A percentile compares a stretch with the other conserved stretches of the same genome.
These are phyloP conservation scores for Dalbergia oliveri DNA, from an alignment of 306 rosid species.

Conservation along the genomic window DNA sequence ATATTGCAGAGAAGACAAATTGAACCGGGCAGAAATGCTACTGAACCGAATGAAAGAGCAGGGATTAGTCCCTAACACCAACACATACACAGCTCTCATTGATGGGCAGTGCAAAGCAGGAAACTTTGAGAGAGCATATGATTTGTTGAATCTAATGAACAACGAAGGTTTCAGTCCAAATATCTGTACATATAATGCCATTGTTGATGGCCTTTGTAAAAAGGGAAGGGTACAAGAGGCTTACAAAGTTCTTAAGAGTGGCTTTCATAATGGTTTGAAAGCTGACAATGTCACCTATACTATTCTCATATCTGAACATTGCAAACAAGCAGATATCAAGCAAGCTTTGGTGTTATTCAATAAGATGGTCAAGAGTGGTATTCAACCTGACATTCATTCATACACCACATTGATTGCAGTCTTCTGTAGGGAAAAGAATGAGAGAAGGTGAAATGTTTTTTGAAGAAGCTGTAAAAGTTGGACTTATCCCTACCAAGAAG, in stretches of 20 bases:
- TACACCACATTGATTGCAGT: slow-evolving; percentile 82
- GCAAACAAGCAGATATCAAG: slow-evolving; percentile 68
- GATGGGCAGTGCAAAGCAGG: slow-evolving; percentile 83
- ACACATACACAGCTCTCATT: slow-evolving; percentile 77
- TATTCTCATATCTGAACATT: slow-evolving; percentile 79
- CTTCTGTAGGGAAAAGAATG: slow-evolving; percentile 71
- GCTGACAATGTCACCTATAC: slow-evolving; percentile 78
- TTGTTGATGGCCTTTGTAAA: slow-evolving; percentile 78
- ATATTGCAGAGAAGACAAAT: slow-evolving; percentile 73
- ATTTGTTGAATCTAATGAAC: slow-evolving; percentile 71
- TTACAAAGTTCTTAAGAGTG: slow-evolving; percentile 63
- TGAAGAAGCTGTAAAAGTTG: slow-evolving; percentile 61
- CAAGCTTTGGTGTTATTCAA: slow-evolving; percentile 71
- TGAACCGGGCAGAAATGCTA: slow-evolving; percentile 89
- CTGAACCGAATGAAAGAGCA: slow-evolving; percentile 89
- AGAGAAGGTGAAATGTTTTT: slow-evolving; percentile 73
- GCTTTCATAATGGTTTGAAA: slow-evolving; percentile 51
- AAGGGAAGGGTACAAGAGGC: slow-evolving; percentile 79
- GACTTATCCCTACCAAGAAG: slow-evolving; percentile 78
- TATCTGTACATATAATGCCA: slow-evolving; percentile 77
- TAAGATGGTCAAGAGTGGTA: slow-evolving; percentile 84
- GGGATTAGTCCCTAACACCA: slow-evolving; percentile 78
- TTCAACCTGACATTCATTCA: slow-evolving; percentile 76
- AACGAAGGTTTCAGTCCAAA: slow-evolving; percentile 79
- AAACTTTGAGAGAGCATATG: slow-evolving; percentile 70